Evolutionary conservation across 2,329 filamentous ascomycete genomes (phyloP).

Genomic region (Capronia epimyces): DNA sequence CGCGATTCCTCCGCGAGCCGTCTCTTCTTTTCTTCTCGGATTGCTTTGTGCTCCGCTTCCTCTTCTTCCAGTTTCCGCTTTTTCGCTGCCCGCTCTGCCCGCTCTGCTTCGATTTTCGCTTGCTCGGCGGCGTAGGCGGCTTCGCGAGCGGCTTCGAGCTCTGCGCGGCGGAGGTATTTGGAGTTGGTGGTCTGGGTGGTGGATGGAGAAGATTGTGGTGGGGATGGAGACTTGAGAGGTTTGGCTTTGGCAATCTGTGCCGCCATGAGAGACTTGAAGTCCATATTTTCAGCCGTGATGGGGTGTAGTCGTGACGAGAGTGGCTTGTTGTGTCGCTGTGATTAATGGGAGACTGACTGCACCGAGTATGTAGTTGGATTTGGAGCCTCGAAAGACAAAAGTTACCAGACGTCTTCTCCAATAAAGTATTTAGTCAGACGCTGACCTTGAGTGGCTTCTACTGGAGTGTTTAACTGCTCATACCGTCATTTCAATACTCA

Average conservation of each 20-base stretch:
- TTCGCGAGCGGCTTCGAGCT: constrained; percentile 75
- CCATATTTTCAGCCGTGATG: constrained; percentile 54
- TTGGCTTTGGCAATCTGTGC: constrained; percentile 85
- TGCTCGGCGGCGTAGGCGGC: constrained; percentile 79
- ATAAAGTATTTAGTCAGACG: no score
- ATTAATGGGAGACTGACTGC: background rate
- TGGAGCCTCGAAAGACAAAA: no score
- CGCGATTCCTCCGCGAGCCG: constrained; percentile 76
- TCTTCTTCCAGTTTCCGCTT: constrained; percentile 92
- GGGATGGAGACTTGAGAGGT: constrained; percentile 39
- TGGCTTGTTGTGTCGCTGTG: background rate
- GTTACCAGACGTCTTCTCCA: no score
- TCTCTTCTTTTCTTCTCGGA: constrained; percentile 74
- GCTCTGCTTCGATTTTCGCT: constrained; percentile 64
- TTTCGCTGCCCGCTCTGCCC: constrained; percentile 61
- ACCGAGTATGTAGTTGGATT: no score
- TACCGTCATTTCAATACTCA: no score
- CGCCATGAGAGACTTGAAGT: constrained; percentile 90
- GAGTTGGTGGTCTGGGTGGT: constrained; percentile 41
- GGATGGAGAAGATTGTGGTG: constrained; percentile 10
- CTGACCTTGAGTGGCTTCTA: no score
- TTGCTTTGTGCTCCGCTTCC: constrained; percentile 61
- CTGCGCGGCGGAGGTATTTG: constrained; percentile 80
- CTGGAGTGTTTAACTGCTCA: no score
- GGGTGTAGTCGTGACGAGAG: background rate